phyloP scores from a whole-genome alignment of 441 rosid genomes.

The Capsella rubella region DNA sequence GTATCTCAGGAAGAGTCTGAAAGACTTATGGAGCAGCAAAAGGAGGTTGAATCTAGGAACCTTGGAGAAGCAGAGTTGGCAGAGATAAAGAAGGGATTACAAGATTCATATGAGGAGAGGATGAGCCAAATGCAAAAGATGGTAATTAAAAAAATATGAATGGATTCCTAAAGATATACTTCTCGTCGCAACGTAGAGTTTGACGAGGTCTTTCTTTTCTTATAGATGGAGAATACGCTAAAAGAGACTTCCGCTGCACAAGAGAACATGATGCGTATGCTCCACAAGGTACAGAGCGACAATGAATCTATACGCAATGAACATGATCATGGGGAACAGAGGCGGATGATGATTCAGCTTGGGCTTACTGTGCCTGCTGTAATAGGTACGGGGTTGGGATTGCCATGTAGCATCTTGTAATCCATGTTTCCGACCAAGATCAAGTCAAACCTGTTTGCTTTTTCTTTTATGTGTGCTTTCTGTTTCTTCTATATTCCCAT shows the following conservation, averaged over 20 bases:
- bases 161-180: too few species aligned
- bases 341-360: background rate
- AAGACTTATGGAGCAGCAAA: background rate
- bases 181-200: too few species aligned
- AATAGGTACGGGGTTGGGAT: constrained; percentile 34
- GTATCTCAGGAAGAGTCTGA: constrained; percentile 9
- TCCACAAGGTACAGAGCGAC: background rate
- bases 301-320: background rate
- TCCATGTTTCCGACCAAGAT: background rate
- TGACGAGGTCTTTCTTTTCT: too few species aligned
- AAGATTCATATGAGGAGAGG: background rate
- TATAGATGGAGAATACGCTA: background rate
- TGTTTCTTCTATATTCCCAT: background rate
- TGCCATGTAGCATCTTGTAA: constrained; percentile 21
- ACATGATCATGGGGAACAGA: background rate
- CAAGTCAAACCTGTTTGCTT: background rate
- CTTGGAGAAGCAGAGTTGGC: constrained; percentile 8
- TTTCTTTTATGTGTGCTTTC: background rate
- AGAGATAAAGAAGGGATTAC: background rate
- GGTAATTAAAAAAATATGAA: background rate
- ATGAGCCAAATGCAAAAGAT: constrained; percentile 15
- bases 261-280: background rate
- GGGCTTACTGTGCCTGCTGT: background rate
- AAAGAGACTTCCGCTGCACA: background rate
- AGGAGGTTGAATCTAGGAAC: constrained; percentile 2